Evolutionary conservation across 371 early-diverging fungal species (phyloP).

Genomic region (Apophysomyces trapeziformis): DNA sequence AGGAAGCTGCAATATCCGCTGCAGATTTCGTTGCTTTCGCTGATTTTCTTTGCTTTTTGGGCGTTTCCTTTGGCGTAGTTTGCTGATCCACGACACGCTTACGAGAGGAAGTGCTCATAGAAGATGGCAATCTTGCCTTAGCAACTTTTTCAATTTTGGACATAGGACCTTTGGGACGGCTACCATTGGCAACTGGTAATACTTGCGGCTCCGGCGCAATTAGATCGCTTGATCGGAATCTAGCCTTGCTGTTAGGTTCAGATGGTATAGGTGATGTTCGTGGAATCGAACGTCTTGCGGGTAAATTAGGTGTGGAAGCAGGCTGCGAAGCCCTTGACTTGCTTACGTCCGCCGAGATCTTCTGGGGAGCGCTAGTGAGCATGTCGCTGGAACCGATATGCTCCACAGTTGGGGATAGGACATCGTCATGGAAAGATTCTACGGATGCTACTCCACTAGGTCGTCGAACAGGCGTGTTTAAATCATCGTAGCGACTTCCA

Average conservation of each 20-base stretch:
- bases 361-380: not conserved
- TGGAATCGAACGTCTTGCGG: not conserved
- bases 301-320: not conserved
- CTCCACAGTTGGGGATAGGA: not conserved
- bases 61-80: not conserved
- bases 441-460: not conserved
- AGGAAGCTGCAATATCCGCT: constrained; percentile 1
- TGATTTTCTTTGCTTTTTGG: constrained; percentile 1
- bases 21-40: not conserved
- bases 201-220: not conserved
- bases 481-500: not conserved
- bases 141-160: constrained; percentile 5
- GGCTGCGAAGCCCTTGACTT: not conserved
- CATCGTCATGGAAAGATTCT: not conserved
- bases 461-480: not conserved
- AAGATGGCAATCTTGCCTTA: not conserved
- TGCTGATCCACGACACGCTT: not conserved
- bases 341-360: not conserved
- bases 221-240: not conserved
- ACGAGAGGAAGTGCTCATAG: not conserved
- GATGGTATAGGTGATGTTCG: constrained; percentile 2
- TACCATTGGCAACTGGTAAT: not conserved
- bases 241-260: not conserved
- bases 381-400: not conserved
- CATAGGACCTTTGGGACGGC: not conserved